Evolutionary conservation across 2,329 filamentous ascomycete genomes (phyloP), one percentile per base, ranked within the genome.

Genomic region (Neonectria ditissima): DNA sequence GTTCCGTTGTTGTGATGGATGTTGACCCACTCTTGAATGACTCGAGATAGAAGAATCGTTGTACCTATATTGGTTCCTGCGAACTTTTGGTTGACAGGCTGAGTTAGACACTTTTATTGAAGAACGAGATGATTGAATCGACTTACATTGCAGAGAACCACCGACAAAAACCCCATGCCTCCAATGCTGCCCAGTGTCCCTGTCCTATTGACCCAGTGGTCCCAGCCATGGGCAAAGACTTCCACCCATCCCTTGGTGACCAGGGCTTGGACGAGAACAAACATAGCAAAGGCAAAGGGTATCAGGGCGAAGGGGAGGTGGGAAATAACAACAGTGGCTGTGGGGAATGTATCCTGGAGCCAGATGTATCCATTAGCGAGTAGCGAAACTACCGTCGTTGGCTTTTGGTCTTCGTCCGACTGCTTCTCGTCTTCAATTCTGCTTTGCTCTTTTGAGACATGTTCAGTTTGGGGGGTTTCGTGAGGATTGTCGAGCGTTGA

Each of bases 41-140:
- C 85, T 3, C 91, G 88, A 9, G 86, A 92, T 1, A 93, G 81
- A 1, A 93, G 85, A 71, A 93, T 93, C 0, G 91, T 90, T 0
- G 91, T 92, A 34, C 91, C 91, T 55, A 93, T 93, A 67, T 93
- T 93, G 2, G 91, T 93, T 18, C 91, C 91, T 0, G 91, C 89
- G 69, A 92, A 93, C 89, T 92, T 6, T 28, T 20, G n/a, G 3
- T 41, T 41, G 37, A 65, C 16, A 24, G 26, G 34, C 30, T 44
- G 14, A 51, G 1, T 66, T 34, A 66, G 37, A n/a, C 4, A 20
- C 20, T 22, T 24, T 18, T 22, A 2, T 39, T 11, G 24, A 55
- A 9, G 2, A 18, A 18, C 9, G n/a, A 7, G 8, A 18, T 20
- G 8, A 4, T 18, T 20, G 5, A 8, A 11, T 20, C 4, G 37